Evolutionary conservation across 2,329 filamentous ascomycete species (phyloP).

Genomic region (Aureobasidium sp.): DNA sequence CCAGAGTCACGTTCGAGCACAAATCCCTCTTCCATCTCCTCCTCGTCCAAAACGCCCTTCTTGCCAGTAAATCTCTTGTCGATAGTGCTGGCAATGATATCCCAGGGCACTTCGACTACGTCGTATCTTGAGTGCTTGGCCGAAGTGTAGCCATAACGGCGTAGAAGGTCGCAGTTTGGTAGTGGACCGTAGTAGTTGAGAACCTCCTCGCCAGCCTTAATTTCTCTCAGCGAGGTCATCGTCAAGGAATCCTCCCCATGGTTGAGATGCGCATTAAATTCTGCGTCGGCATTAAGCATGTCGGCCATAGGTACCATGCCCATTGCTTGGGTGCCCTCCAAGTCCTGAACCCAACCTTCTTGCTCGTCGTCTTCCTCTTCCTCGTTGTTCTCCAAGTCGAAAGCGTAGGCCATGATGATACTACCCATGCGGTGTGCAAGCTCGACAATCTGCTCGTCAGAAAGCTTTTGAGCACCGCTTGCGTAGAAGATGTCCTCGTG

Average conservation of each 20-base stretch:
- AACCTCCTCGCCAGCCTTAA: constrained; percentile 66
- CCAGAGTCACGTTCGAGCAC: constrained; percentile 15
- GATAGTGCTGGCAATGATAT: constrained; percentile 39
- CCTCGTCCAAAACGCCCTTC: not conserved
- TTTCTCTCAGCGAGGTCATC: constrained; percentile 64
- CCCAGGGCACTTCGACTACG: constrained; percentile 69
- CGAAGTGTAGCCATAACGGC: constrained; percentile 84
- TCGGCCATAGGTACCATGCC: constrained; percentile 91
- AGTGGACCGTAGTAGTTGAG: constrained; percentile 86
- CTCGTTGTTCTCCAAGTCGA: constrained; percentile 60
- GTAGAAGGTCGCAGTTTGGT: constrained; percentile 71
- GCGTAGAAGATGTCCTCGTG: constrained; percentile 45
- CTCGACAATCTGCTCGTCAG: constrained; percentile 43
- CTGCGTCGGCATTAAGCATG: constrained; percentile 79
- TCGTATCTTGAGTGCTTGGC: constrained; percentile 70
- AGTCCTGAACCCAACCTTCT: constrained; percentile 40
- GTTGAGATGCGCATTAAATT: constrained; percentile 61
- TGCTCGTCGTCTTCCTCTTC: constrained; percentile 53
- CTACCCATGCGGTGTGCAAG: constrained; percentile 76
- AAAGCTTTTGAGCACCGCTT: constrained; percentile 32
- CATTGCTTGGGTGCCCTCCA: constrained; percentile 51
- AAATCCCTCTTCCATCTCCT: constrained; percentile 14
- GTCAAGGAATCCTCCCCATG: constrained; percentile 55
- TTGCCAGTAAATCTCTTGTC: constrained; percentile 5
- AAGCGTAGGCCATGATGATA: constrained; percentile 88